These are phyloP conservation scores for Mycena chlorophos DNA, from an alignment of 768 basidiomycete species.

Conservation along the genomic window DNA sequence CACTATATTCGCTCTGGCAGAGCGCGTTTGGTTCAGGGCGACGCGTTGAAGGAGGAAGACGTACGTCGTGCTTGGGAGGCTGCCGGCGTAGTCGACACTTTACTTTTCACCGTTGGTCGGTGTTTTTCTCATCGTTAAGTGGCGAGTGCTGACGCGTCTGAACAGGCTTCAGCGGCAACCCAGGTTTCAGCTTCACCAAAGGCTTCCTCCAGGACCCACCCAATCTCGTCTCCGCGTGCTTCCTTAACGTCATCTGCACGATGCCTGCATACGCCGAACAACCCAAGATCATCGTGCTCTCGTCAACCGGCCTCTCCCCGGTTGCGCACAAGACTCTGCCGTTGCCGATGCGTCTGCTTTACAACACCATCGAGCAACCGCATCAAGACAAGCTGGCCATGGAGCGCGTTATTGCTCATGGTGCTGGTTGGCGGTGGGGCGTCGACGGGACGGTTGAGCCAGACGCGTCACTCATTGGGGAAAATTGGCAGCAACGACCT, in stretches of 20 bases:
- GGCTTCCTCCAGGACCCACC: slow-evolving; percentile 51
- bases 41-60: slow-evolving; percentile 55
- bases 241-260: slow-evolving; percentile 58
- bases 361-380: slow-evolving; percentile 44
- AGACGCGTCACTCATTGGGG: slow-evolving; percentile 39
- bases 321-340: slow-evolving; percentile 49
- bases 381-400: slow-evolving; percentile 64
- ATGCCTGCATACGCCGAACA: slow-evolving; percentile 43
- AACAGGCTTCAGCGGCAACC: slow-evolving; percentile 53
- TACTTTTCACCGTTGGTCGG: slow-evolving; percentile 67
- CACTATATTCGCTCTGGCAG: slow-evolving; percentile 48
- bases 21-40: slow-evolving; percentile 58
- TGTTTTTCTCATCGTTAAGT: slow-evolving; percentile 12
- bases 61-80: slow-evolving; percentile 53
- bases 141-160: no score
- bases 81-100: slow-evolving; percentile 47
- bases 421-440: slow-evolving; percentile 49
- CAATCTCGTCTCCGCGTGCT: slow-evolving; percentile 57
- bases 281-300: slow-evolving; percentile 53
- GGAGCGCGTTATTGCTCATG: slow-evolving; percentile 52
- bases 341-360: slow-evolving; percentile 48
- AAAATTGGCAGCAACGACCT: slow-evolving; percentile 31
- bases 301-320: slow-evolving; percentile 53
- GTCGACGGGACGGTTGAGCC: slow-evolving; percentile 29
- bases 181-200: slow-evolving; percentile 45